Evolutionary conservation across 768 basidiomycete species (phyloP), one percentile per base, ranked within the genome.

Genomic region (Termitomyces sp.): DNA sequence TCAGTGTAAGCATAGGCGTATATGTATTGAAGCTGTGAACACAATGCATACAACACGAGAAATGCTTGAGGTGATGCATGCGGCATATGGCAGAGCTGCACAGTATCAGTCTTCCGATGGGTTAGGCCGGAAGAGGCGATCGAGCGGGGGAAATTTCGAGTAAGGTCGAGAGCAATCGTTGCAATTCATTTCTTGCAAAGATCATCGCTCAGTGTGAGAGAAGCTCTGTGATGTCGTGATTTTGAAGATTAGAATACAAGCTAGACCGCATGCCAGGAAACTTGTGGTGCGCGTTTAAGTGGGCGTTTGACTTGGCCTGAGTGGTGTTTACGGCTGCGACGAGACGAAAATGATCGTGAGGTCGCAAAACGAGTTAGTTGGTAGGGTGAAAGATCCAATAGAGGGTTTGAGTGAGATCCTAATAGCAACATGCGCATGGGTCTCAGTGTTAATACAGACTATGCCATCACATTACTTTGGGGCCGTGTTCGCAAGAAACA

Each of bases 21-120:
- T 67, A 65, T 60, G 64, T 66, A 67, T 52, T 47, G 5, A 34
- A 47, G 32, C 58, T 48, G 54, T 59, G 62, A 51, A 59, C 56
- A 62, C 62, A 58, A 61, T 54, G 66, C 57, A 53, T 45, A 58
- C 44, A 53, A 61, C 66, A 69, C 66, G 65, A 65, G 64, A 63
- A 53, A 41, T 58, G 64, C 72, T 74, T 70, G 74, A 71, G 70
- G 74, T 68, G 60, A 66, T 64, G 64, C 75, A 74, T 71, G 76
- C 64, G 72, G 72, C 58, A 46, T 56, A 57, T 57, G 62, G 66
- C 45, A 60, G 65, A 58, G 53, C 35, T 47, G 62, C 58, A 62
- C 60, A 58, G 63, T 59, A 61, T 52, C 56, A 19, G 53, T 58
- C 44, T 24, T 57, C 62, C 56, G 55, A 60, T 46, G 55, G 58